Conservation (phyloP, 2,329 filamentous ascomycete genomes). For the Trichoderma hamatum region DNA sequence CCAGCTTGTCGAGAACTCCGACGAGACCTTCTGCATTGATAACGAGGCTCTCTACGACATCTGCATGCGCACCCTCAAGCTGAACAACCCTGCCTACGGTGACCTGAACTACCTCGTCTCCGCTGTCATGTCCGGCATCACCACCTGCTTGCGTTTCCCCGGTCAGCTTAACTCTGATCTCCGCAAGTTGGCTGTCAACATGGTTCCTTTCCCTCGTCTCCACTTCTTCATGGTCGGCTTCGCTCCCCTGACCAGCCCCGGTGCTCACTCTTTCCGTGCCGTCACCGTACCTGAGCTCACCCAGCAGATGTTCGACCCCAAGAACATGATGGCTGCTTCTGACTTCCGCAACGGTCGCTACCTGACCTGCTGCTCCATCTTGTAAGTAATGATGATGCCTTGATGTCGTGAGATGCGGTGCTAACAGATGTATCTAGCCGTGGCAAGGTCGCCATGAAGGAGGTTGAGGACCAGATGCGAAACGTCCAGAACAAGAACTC, state of each 20-base stretch:
- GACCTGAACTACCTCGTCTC: slow-evolving; percentile 99
- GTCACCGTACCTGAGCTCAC: slow-evolving; percentile 97
- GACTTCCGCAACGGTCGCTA: slow-evolving; percentile 99
- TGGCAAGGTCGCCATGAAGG: slow-evolving; percentile 99
- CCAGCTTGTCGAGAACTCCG: slow-evolving; percentile 99
- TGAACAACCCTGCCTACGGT: slow-evolving; percentile 96
- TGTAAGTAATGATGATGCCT: slow-evolving; percentile 57
- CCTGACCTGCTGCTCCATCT: slow-evolving; percentile 99
- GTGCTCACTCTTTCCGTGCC: slow-evolving; percentile 92
- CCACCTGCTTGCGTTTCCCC: slow-evolving; percentile 97
- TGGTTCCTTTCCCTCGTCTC: slow-evolving; percentile 99
- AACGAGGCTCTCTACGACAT: slow-evolving; percentile 99
- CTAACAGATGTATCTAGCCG: slow-evolving; percentile 59
- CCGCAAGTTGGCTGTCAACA: slow-evolving; percentile 99
- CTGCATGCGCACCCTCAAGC: slow-evolving; percentile 99
- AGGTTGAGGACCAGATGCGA: slow-evolving; percentile 99
- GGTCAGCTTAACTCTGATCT: slow-evolving; percentile 99
- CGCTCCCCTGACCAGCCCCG: slow-evolving; percentile 87
- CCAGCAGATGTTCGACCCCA: slow-evolving; percentile 99
- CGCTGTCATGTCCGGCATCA: slow-evolving; percentile 99
- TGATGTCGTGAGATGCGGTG: background rate
- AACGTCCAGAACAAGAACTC: slow-evolving; percentile 99
- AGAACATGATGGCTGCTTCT: slow-evolving; percentile 99
- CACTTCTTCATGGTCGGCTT: slow-evolving; percentile 99
- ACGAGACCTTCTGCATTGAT: slow-evolving; percentile 99